Evolutionary conservation across 495 filamentous ascomycete species (phyloP).

Genomic region (Pyrenula massariospora): DNA sequence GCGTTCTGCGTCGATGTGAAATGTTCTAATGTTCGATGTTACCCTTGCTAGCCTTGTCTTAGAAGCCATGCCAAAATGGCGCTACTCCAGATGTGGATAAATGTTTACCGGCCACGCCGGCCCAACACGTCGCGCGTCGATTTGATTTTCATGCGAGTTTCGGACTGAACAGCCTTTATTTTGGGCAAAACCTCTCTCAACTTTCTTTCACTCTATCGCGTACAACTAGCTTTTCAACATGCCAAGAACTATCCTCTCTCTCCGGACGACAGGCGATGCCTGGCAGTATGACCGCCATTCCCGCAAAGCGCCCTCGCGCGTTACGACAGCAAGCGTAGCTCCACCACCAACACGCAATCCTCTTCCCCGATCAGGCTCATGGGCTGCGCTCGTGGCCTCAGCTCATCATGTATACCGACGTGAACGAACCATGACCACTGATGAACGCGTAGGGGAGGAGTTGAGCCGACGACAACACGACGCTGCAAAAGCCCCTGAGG

Average conservation of each 20-base stretch:
- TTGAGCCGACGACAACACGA: background rate
- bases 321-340: background rate
- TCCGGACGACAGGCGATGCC: background rate
- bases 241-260: background rate
- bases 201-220: no score
- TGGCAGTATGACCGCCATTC: background rate
- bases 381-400: background rate
- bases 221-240: background rate
- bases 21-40: no score
- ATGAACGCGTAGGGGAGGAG: background rate
- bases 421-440: background rate
- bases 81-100: no score
- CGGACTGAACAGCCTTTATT: no score
- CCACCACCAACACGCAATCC: background rate
- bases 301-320: background rate
- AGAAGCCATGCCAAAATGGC: no score
- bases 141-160: no score
- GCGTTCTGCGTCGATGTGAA: no score
- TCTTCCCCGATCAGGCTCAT: background rate
- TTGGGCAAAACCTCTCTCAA: no score
- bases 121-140: no score
- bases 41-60: no score
- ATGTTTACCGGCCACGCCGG: no score
- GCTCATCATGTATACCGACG: background rate
- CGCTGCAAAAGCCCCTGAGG: background rate